Percentiles rank a stretch among this genome's conserved stretches.
phyloP scores from a whole-genome alignment of 1,284 basidiomycete species.

The Fistulina hepatica region DNA sequence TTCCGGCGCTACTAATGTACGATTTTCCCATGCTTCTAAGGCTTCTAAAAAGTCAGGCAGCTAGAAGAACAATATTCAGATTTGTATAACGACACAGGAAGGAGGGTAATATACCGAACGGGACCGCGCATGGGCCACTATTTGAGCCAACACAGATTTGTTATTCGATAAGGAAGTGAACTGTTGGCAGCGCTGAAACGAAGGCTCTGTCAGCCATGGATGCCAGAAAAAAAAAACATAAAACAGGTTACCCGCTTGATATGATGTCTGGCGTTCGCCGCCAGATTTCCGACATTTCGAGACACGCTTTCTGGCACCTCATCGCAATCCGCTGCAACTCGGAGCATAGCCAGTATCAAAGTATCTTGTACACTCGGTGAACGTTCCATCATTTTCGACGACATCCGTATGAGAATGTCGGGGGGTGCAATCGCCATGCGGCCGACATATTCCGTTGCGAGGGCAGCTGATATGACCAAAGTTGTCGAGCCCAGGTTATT shows the following conservation, averaged over 20 bases:
- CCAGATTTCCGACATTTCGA: slow-evolving; percentile 31
- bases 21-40: slow-evolving; percentile 27
- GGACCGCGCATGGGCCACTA: slow-evolving; percentile 36
- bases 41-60: slow-evolving; percentile 57
- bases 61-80: slow-evolving; percentile 25
- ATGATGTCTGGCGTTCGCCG: slow-evolving; percentile 35
- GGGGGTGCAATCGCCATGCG: slow-evolving; percentile 38
- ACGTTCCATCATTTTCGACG: neutral
- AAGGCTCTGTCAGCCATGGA: slow-evolving; percentile 7
- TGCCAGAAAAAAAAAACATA: slow-evolving; percentile 5
- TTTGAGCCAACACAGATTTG: slow-evolving; percentile 30
- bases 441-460: slow-evolving; percentile 49
- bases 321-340: slow-evolving; percentile 47
- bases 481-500: slow-evolving; percentile 35
- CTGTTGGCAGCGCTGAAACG: slow-evolving; percentile 50
- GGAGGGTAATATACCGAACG: slow-evolving; percentile 33
- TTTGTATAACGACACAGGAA: slow-evolving; percentile 7
- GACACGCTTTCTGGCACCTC: slow-evolving; percentile 36
- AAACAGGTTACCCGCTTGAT: slow-evolving; percentile 39
- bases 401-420: slow-evolving; percentile 30
- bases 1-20: slow-evolving; percentile 3
- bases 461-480: slow-evolving; percentile 50
- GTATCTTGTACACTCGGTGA: slow-evolving; percentile 61
- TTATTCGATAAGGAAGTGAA: slow-evolving; percentile 41
- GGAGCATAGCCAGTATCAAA: slow-evolving; percentile 55